Evolutionary conservation across 805 yeast genomes (phyloP), one percentile per base, ranked within the genome.

Genomic region (Metschnikowia dekortorum): DNA sequence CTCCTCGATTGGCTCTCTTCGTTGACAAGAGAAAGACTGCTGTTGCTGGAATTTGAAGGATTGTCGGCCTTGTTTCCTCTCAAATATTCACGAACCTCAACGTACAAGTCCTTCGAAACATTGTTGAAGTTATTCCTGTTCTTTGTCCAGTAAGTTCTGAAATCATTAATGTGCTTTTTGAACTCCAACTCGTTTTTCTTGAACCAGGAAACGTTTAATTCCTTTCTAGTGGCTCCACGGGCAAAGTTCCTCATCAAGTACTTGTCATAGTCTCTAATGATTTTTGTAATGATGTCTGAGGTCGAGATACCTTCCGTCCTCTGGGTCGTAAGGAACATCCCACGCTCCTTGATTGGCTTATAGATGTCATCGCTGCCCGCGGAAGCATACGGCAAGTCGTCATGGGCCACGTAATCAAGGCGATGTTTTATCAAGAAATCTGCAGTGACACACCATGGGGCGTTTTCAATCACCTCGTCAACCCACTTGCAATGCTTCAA

Each of bases 401-500:
- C 99, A 68, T 94, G 99, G 2, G 99, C 99, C 53, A 92, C 97
- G 62, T 89, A 94, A 67, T 94, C 99, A 58, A 94, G 89, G 48
- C 83, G 74, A 69, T 94, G 96, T 59, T 85, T 69, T 44, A 73
- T 73, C 57, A 94, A 69, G 61, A 94, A 94, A 41, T 85, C 89
- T 48, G 89, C 81, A 2, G 90, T 86, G 29, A 94, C 90, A 59
- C 87, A 81, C 99, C 99, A 94, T 11, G 99, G 99, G 1, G 97
- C 96, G 66, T 88, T 75, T 30, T 92, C 90, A 48, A 94, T 77
- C 30, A 94, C 98, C 67, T 94, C 98, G 66, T 94, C 98, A 26
- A 94, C 99, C 99, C 99, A 94, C 61, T 76, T 83, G 68, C 99
- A 94, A 69, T 94, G 99, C 53, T 80, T 79, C 53, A 94, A 73